Evolutionary conservation across 2,329 filamentous ascomycete species (phyloP).

Genomic region (Teratosphaeria epicoccoides): DNA sequence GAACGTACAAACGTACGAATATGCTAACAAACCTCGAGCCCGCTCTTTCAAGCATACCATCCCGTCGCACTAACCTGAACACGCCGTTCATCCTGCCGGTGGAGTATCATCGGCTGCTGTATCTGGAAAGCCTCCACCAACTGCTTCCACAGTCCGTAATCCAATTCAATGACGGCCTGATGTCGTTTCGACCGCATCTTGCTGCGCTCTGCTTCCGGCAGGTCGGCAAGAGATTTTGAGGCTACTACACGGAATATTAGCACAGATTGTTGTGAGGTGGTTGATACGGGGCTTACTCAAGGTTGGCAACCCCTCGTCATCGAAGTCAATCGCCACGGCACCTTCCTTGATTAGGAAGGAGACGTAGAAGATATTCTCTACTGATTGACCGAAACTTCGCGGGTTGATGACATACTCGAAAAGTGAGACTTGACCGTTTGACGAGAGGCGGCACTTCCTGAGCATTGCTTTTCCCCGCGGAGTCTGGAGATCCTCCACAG

Average conservation of each 20-base stretch:
- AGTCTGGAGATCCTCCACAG: slow-evolving; percentile 19
- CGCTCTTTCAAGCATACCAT: slow-evolving; percentile 56
- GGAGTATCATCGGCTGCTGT: slow-evolving; percentile 70
- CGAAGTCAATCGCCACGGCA: slow-evolving; percentile 60
- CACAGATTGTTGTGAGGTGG: neutral
- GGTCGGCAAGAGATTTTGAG: slow-evolving; percentile 37
- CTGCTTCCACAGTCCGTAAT: slow-evolving; percentile 72
- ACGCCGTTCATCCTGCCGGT: slow-evolving; percentile 50
- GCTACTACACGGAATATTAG: slow-evolving; percentile 24
- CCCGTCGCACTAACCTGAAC: slow-evolving; percentile 46
- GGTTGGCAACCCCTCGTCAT: slow-evolving; percentile 65
- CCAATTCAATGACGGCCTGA: slow-evolving; percentile 80
- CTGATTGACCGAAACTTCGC: slow-evolving; percentile 78
- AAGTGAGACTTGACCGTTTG: slow-evolving; percentile 62
- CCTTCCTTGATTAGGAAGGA: slow-evolving; percentile 90
- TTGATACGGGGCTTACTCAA: slow-evolving; percentile 54
- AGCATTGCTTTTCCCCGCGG: slow-evolving; percentile 41
- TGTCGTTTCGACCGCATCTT: slow-evolving; percentile 50
- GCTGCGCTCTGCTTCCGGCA: slow-evolving; percentile 43
- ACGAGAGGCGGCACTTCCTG: slow-evolving; percentile 53
- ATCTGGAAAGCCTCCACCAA: slow-evolving; percentile 69
- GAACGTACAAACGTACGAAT: too few relatives aligned
- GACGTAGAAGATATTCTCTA: slow-evolving; percentile 95
- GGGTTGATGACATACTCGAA: slow-evolving; percentile 89
- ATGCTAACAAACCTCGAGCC: too few relatives aligned